Percentiles rank a stretch among this genome's conserved stretches.
phyloP scores from a whole-genome alignment of 2,329 filamentous ascomycete species.

The Paecilomyces sp. region DNA sequence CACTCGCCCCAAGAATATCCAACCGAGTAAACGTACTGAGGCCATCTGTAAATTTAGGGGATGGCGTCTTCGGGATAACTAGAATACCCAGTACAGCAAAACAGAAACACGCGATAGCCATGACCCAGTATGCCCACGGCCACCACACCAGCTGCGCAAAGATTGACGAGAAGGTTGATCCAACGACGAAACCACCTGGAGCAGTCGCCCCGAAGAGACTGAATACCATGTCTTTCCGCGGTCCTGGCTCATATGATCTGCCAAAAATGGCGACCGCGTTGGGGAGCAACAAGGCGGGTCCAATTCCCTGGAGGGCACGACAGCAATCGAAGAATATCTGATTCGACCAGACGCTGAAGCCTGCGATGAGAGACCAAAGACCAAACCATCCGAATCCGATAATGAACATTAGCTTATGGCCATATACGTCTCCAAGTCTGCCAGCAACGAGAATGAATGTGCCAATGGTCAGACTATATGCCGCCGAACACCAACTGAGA shows the following conservation, averaged over 20 bases:
- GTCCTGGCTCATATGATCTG: conserved; percentile 49
- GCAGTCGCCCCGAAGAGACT: conserved; percentile 44
- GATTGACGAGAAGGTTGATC: conserved; percentile 32
- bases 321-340: conserved; percentile 44
- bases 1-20: conserved; percentile 34
- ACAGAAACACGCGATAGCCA: conserved; percentile 31
- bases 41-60: conserved; percentile 11
- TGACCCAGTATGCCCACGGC: conserved; percentile 46
- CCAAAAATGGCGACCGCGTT: conserved; percentile 59
- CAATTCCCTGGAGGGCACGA: conserved; percentile 50
- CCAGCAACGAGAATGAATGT: conserved; percentile 34
- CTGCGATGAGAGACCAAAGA: conserved; percentile 29
- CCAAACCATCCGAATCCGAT: conserved; percentile 29
- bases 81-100: conserved; percentile 1
- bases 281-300: conserved; percentile 56
- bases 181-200: conserved; percentile 39
- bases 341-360: conserved; percentile 32
- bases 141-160: conserved; percentile 42
- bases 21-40: conserved; percentile 15
- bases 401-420: conserved; percentile 28
- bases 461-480: conserved; percentile 45
- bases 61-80: conserved; percentile 4
- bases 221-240: conserved; percentile 55
- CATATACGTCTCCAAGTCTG: conserved; percentile 31
- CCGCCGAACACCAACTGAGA: conserved; percentile 52